Evolutionary conservation across 208 protist species (phyloP), one percentile per base, ranked within the genome.

Genomic region (Vickermania ingenoplastis): DNA sequence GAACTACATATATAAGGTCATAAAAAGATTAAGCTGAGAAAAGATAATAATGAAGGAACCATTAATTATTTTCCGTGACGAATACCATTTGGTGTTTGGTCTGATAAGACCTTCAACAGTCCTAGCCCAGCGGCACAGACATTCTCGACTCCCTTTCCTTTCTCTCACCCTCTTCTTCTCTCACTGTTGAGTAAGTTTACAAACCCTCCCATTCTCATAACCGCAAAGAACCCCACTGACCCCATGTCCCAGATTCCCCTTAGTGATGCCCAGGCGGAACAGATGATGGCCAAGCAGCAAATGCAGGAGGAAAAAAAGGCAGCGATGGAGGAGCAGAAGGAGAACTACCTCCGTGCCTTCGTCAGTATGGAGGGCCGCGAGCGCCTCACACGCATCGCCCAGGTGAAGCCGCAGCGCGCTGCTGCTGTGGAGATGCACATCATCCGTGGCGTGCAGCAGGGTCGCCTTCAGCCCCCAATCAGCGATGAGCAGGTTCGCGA

Each of bases 211-310:
- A 17, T 17, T 45, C 36, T 45, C 36, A 7, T 17, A 45, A 45
- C 7, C 36, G 36, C 11, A 45, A 45, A 17, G 17, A 45, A 45
- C 7, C 11, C 36, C 36, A 7, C 17, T 45, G 36, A n/a, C 36
- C 36, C 36, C 36, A 45, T 45, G 36, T 45, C 82, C 2, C 78
- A 81, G 3, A 81, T 95, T 0, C 88, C 88, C 3, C 92, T 95
- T 28, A 89, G 80, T 11, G 89, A 95, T 52, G 78, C 91, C 69
- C 81, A 92, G 77, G 86, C 85, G 11, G 80, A 94, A 75, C 78
- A 86, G 63, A 92, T 93, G 83, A 73, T 93, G 75, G 76, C 85
- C 54, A 76, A 90, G 74, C 83, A 93, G 76, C 86, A 93, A 69
- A 74, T 75, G 29, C 86, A 92, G 65, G 71, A 94, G 70, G 85